Base-by-base conservation (phyloP, 2,329 filamentous ascomycete genomes). In the Arthrobotrys musiformis region DNA sequence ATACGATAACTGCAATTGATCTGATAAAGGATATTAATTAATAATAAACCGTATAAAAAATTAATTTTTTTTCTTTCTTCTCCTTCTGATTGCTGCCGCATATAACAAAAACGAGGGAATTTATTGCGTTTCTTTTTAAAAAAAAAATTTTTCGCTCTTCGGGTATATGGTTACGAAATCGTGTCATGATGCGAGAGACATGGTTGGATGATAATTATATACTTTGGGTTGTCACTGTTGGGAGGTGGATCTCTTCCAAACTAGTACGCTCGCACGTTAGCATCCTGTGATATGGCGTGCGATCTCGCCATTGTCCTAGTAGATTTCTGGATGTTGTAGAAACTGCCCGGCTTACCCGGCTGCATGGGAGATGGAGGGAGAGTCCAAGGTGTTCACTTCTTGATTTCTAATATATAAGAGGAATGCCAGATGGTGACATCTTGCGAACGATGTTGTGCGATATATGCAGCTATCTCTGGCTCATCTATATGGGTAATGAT, bases 221-320 rank as follows among this genome's bases (percentile, higher is more conserved):
- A 56, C 60, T 54, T 17, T 17, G 19, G n/a, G 35, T 60, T 61
- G 8, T 37, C 30, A 66, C n/a, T 66, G 63, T 58, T 69, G 70
- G n/a, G n/a, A n/a, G n/a, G 54, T 69, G 56, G 64, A 42, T 37
- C n/a, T n/a, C n/a, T n/a, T n/a, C n/a, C n/a, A n/a, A n/a, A 58
- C 63, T 75, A 75, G 56, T 37, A 28, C 56, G n/a, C 3, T 42
- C 46, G 63, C 70, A 60, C 70, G 70, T 76, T 69, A 46, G 26
- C 37, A 58, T 63, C 56, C 33, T 63, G 26, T 24, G 44, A 22
- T 76, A 76, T 76, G 54, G 70, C 70, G 70, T 76, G 70, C 70
- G 70, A 76, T 76, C 56, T 76, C 70, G 70, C 70, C 30, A 76
- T 69, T 26, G 63, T 15, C 61, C 54, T 48, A 46, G 66, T 69